A percentile compares a stretch with the other conserved stretches of the same genome.
These are phyloP conservation scores for Chiua virens DNA, from an alignment of 768 basidiomycete species.

Conservation along the genomic window DNA sequence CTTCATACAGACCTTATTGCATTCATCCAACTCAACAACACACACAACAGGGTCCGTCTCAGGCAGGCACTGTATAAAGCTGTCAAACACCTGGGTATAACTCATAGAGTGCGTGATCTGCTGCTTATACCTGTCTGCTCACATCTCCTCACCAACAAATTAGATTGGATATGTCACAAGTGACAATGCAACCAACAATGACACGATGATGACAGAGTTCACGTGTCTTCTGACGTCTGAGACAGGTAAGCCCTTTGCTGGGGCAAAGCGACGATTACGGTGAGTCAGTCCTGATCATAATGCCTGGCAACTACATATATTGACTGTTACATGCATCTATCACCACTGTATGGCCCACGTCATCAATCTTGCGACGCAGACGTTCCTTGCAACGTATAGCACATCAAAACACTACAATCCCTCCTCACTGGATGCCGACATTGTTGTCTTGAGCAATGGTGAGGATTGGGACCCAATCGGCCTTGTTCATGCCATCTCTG, in stretches of 20 bases:
- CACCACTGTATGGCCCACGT: slow-evolving; percentile 4
- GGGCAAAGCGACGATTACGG: not conserved
- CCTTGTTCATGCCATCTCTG: slow-evolving; percentile 2
- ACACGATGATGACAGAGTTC: slow-evolving; percentile 4
- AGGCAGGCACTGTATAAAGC: no score
- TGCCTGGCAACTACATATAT: not conserved
- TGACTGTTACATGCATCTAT: not conserved
- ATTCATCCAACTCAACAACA: no score
- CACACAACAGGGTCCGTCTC: no score
- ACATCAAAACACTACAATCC: not conserved
- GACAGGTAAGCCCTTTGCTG: not conserved
- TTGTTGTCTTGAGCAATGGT: not conserved
- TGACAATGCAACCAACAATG: slow-evolving; percentile 7
- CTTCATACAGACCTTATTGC: no score
- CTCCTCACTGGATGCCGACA: not conserved
- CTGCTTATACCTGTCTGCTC: no score
- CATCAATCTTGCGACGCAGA: not conserved
- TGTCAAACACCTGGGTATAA: no score
- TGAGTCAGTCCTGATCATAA: not conserved
- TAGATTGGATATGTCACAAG: slow-evolving; percentile 40
- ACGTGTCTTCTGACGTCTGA: slow-evolving; percentile 11
- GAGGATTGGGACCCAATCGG: not conserved
- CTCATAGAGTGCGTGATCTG: no score
- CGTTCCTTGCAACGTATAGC: not conserved
- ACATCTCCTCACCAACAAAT: no score